Conservation (phyloP, 768 basidiomycete genomes). For the Chalciporus pseudorubinellus region DNA sequence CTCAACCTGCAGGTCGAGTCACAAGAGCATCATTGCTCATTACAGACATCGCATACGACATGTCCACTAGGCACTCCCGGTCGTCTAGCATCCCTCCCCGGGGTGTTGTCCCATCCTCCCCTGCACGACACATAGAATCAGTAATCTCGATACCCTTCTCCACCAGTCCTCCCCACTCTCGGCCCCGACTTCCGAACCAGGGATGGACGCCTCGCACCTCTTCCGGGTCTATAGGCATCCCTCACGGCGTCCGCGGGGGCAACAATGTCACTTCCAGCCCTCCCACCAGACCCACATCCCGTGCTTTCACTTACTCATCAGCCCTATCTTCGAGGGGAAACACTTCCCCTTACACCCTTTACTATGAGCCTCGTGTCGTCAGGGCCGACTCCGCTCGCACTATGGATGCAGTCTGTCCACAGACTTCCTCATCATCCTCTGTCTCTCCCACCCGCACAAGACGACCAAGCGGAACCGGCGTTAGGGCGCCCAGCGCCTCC, state of each 20-base stretch:
- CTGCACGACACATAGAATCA: conserved; percentile 61
- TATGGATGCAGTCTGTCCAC: conserved; percentile 43
- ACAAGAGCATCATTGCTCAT: background rate
- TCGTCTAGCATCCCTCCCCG: conserved; percentile 68
- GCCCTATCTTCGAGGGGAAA: conserved; percentile 32
- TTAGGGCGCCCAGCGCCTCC: conserved; percentile 21
- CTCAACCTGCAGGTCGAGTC: background rate
- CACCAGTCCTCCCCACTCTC: conserved; percentile 35
- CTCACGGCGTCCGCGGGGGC: conserved; percentile 39
- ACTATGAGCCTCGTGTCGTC: conserved; percentile 73
- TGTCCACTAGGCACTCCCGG: conserved; percentile 54
- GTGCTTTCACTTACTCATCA: conserved; percentile 42
- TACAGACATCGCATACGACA: conserved; percentile 17
- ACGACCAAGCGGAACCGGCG: conserved; percentile 40
- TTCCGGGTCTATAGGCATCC: conserved; percentile 35
- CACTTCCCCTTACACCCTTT: conserved; percentile 30
- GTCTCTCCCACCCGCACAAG: conserved; percentile 48
- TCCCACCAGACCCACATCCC: conserved; percentile 41
- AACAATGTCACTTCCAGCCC: conserved; percentile 33
- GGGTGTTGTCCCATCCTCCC: conserved; percentile 41
- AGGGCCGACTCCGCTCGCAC: conserved; percentile 48
- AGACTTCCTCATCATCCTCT: conserved; percentile 35
- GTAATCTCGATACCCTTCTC: conserved; percentile 61
- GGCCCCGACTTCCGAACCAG: conserved; percentile 39
- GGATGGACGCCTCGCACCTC: conserved; percentile 28